These are phyloP conservation scores for Salvia splendens DNA, from an alignment of 257 asterid genomes.

Conservation along the genomic window DNA sequence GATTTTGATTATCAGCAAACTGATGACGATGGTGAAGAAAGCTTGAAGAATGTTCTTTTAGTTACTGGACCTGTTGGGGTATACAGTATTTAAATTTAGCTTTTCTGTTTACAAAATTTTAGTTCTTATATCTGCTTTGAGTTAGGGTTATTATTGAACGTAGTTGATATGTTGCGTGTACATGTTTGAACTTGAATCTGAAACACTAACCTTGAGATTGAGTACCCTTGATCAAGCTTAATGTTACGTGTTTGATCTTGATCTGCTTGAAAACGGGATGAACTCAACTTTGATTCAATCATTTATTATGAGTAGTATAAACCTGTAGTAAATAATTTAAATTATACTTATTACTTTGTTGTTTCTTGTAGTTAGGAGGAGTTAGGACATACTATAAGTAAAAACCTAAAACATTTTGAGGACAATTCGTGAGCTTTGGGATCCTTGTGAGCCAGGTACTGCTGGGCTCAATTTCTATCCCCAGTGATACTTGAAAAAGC, in stretches of 20 bases:
- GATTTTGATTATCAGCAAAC: conserved; percentile 54
- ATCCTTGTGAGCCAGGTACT: not conserved
- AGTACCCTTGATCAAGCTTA: not conserved
- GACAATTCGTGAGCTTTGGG: not conserved
- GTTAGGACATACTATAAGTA: not conserved
- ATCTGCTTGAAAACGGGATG: not conserved
- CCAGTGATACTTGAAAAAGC: not conserved
- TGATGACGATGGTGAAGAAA: conserved; percentile 47
- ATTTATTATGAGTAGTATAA: not conserved
- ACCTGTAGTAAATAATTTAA: not conserved
- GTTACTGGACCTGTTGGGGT: conserved; percentile 99
- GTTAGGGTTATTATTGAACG: not conserved
- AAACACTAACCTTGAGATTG: conserved; percentile 1
- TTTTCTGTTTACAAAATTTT: conserved; percentile 15
- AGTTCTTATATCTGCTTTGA: conserved; percentile 21
- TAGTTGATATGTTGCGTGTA: not conserved
- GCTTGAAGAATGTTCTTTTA: conserved; percentile 82
- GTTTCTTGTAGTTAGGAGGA: not conserved
- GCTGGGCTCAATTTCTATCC: not conserved
- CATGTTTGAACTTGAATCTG: not conserved
- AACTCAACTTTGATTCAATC: not conserved
- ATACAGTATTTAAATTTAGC: conserved; percentile 11
- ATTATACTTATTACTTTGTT: not conserved
- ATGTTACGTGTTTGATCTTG: not conserved
- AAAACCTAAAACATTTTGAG: not conserved